Evolutionary conservation across 106 monocot species (phyloP), one percentile per base, ranked within the genome.

Genomic region (Triglochin maritima): DNA sequence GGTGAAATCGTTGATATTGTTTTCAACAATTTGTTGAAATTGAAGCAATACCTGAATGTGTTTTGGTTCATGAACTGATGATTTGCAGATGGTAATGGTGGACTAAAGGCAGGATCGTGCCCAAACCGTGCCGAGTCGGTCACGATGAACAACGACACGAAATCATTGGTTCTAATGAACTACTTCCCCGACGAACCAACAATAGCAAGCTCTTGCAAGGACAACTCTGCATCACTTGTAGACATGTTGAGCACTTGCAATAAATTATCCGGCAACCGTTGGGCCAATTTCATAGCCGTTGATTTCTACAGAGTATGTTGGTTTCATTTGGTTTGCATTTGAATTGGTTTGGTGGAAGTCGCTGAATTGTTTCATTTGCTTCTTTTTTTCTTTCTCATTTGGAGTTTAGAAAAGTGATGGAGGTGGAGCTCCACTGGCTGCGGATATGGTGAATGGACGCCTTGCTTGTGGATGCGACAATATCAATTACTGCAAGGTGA

Each of bases 271-370:
- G 83, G 64, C 8, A 83, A 82, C 50, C 78, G 92, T 15, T 93
- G 88, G 88, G 71, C 92, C 45, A 93, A 93, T 65, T 93, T 83
- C 73, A 83, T 93, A 6, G 81, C 92, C 12, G 92, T 93, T 3
- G 88, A 93, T 41, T 77, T 77, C 56, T 77, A 77, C 63, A 77
- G 59, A 70, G 76, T 77, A 29, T 29, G 29, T 29, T 29, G 29
- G 29, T 29, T 29, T 29, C 29, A 1, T 29, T 29, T 29, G 29
- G 29, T 29, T 29, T 0, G 29, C 29, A 29, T 29, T 29, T 29
- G 29, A 29, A 29, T 29, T 29, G 29, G 29, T 29, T 29, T 29
- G 29, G 29, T 29, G 29, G 29, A 29, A 29, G 29, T 29, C 29
- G 29, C 29, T 1, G 29, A 29, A 29, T 29, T 29, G 1, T 29